These are phyloP conservation scores for Tricholoma bakamatsutake DNA, from an alignment of 768 basidiomycete species.

Conservation along the genomic window DNA sequence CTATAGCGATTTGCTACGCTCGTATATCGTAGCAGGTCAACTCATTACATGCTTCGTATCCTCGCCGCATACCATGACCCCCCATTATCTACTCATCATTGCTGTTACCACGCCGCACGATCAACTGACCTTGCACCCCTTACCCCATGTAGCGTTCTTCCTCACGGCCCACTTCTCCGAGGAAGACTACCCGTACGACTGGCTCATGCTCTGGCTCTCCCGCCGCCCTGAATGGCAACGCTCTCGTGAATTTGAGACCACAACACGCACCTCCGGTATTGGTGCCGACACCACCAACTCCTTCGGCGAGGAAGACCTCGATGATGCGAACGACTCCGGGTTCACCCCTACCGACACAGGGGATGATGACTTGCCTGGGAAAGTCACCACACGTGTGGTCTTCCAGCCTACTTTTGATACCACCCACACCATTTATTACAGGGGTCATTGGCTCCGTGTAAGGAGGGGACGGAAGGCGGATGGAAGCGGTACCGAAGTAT, in stretches of 20 bases:
- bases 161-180: constrained; percentile 87
- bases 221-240: constrained; percentile 84
- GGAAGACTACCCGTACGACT: constrained; percentile 87
- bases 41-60: neutral
- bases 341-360: constrained; percentile 8
- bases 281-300: constrained; percentile 53
- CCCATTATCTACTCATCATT: constrained; percentile 2
- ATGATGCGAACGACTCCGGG: constrained; percentile 25
- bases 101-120: constrained; percentile 14
- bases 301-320: constrained; percentile 49
- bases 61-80: constrained; percentile 4
- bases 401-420: constrained; percentile 88
- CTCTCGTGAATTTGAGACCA: constrained; percentile 85
- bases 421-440: constrained; percentile 85
- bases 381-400: constrained; percentile 72
- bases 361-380: constrained; percentile 46
- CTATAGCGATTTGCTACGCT: neutral
- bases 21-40: neutral
- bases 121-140: constrained; percentile 17
- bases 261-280: constrained; percentile 65
- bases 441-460: constrained; percentile 79
- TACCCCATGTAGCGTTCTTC: constrained; percentile 60
- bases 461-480: constrained; percentile 65
- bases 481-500: constrained; percentile 61
- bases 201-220: constrained; percentile 88